These are phyloP conservation scores for Tulasnella sp. DNA, from an alignment of 768 basidiomycete species.

Conservation along the genomic window DNA sequence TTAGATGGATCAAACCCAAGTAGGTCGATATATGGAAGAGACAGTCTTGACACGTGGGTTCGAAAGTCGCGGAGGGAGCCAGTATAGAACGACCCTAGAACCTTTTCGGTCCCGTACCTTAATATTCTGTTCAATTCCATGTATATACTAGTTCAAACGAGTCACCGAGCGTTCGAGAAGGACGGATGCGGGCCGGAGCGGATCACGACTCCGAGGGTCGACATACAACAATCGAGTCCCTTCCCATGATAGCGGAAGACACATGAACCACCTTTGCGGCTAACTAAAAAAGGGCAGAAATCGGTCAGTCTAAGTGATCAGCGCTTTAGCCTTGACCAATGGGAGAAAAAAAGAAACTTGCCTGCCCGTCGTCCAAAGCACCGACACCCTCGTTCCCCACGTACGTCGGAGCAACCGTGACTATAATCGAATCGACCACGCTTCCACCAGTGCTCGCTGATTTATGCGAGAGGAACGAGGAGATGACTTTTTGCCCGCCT, in stretches of 20 bases:
- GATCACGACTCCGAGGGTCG: not conserved
- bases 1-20: not conserved
- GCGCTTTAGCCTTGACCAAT: not conserved
- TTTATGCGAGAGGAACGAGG: conserved; percentile 48
- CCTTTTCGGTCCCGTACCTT: too few species aligned
- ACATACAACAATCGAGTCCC: conserved; percentile 30
- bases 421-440: conserved; percentile 62
- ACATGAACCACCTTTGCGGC: conserved; percentile 29
- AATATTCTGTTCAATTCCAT: not conserved
- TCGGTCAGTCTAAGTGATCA: not conserved
- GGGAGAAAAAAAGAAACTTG: conserved; percentile 14
- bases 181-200: not conserved
- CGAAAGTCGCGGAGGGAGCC: not conserved
- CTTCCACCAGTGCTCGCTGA: not conserved
- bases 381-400: conserved; percentile 67
- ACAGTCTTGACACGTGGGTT: too few species aligned
- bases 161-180: not conserved
- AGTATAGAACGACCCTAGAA: too few species aligned
- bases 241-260: conserved; percentile 30
- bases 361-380: conserved; percentile 36
- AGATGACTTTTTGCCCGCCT: conserved; percentile 80
- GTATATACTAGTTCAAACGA: not conserved
- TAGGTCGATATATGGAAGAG: too few species aligned
- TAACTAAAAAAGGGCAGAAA: conserved; percentile 23
- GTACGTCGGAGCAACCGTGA: conserved; percentile 81